phyloP scores from a whole-genome alignment of 306 rosid species.

The Fragaria vesca region DNA sequence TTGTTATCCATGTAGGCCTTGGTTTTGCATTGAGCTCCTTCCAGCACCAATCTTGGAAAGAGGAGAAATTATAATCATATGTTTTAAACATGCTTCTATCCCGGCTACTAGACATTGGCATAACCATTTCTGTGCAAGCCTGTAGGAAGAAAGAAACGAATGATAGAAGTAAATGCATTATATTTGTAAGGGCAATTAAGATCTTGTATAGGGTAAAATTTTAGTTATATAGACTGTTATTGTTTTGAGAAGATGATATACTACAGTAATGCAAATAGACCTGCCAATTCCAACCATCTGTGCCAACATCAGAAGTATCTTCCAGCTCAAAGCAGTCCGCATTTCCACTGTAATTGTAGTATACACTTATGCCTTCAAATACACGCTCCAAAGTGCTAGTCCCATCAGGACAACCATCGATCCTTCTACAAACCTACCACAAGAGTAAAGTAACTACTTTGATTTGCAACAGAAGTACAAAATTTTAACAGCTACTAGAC shows the following conservation, averaged over 20 bases:
- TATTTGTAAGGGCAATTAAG: too few relatives aligned
- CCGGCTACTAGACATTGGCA: slow-evolving; percentile 73
- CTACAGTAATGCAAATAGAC: slow-evolving; percentile 33
- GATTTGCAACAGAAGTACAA: background rate
- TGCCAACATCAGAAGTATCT: slow-evolving; percentile 69
- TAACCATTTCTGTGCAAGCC: slow-evolving; percentile 94
- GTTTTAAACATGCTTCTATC: slow-evolving; percentile 67
- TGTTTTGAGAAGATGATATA: background rate
- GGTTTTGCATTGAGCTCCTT: slow-evolving; percentile 49
- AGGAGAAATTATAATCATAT: slow-evolving; percentile 49
- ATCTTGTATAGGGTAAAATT: background rate
- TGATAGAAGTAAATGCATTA: slow-evolving; percentile 15
- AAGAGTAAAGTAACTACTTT: slow-evolving; percentile 1
- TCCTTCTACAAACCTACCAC: slow-evolving; percentile 62
- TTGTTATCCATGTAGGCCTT: slow-evolving; percentile 69
- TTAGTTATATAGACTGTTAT: background rate
- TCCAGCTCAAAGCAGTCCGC: slow-evolving; percentile 66
- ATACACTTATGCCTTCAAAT: slow-evolving; percentile 66
- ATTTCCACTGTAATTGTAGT: slow-evolving; percentile 70
- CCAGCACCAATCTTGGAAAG: slow-evolving; percentile 55
- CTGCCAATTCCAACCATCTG: slow-evolving; percentile 88
- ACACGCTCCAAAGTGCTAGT: slow-evolving; percentile 55
- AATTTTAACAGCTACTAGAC: background rate
- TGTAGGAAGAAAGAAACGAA: slow-evolving; percentile 23
- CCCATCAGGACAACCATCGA: slow-evolving; percentile 55